phyloP scores from a whole-genome alignment of 148 eudicot species.

The Vaccinium vitisidaea region DNA sequence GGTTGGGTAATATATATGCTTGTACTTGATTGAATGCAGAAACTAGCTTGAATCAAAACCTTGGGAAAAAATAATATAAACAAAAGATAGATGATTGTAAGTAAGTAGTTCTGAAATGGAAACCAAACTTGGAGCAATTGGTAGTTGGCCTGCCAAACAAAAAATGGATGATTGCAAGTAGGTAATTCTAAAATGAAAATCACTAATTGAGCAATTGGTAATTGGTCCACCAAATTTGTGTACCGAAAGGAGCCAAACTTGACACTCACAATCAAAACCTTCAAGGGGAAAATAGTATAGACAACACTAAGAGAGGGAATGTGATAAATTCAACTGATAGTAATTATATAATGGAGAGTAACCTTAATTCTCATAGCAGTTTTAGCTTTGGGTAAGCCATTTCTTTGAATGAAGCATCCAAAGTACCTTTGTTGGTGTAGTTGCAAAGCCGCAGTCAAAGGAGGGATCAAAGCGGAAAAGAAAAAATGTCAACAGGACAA shows the following conservation, averaged over 20 bases:
- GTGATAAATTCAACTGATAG: neutral
- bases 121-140: neutral
- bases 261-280: neutral
- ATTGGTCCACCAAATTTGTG: neutral
- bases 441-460: too few relatives aligned
- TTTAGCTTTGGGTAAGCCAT: too few relatives aligned
- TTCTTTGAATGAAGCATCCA: too few relatives aligned
- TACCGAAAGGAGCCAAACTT: neutral
- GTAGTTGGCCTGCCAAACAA: neutral
- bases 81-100: neutral
- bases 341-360: neutral
- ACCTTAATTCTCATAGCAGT: neutral
- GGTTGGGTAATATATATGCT: neutral
- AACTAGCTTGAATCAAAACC: neutral
- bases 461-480: too few relatives aligned
- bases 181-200: neutral
- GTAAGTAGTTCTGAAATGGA: neutral
- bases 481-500: too few relatives aligned
- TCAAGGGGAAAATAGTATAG: neutral
- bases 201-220: neutral
- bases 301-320: neutral
- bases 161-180: neutral
- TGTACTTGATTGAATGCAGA: neutral
- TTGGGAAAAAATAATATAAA: neutral
- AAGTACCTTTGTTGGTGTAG: too few relatives aligned